Percentiles rank a stretch among this genome's conserved stretches.
These are phyloP conservation scores for Pleodorina starrii DNA, from an alignment of 139 green algal genomes.

Conservation along the genomic window DNA sequence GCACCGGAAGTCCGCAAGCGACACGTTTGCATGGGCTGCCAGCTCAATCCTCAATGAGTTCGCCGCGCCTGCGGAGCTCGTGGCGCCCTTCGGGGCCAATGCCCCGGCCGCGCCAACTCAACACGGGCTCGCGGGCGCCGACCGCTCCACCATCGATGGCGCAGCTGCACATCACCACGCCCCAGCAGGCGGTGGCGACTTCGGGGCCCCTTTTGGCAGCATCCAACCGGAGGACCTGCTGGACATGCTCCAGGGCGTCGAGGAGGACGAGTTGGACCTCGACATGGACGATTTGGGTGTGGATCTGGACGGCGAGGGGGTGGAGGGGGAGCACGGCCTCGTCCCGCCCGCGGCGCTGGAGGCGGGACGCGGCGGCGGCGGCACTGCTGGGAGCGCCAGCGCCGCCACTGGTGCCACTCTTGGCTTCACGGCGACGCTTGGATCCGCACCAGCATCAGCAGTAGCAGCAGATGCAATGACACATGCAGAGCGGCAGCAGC, in stretches of 20 bases:
- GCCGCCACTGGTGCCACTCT: neutral
- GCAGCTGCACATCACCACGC: too few species aligned
- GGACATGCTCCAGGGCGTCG: neutral
- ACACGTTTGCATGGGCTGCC: constrained; percentile 60
- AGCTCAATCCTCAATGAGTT: constrained; percentile 32
- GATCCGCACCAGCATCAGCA: neutral
- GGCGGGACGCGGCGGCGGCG: too few species aligned
- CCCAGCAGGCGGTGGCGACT: too few species aligned
- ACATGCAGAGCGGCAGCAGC: neutral
- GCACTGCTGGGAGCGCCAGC: too few species aligned
- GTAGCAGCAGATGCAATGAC: neutral
- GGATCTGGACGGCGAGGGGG: neutral
- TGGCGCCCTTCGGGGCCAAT: too few species aligned
- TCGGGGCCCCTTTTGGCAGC: too few species aligned
- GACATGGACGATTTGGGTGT: neutral
- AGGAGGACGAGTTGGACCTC: constrained; percentile 25
- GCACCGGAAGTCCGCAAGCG: constrained; percentile 29
- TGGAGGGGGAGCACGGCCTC: neutral
- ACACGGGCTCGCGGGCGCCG: too few species aligned
- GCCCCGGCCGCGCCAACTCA: too few species aligned
- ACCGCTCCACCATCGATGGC: neutral
- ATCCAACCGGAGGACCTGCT: constrained; percentile 27
- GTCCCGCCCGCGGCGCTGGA: neutral
- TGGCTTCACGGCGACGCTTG: neutral
- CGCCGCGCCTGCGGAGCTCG: neutral